Evolutionary conservation across 352 stramenopile genomes (phyloP), one percentile per base, ranked within the genome.

Genomic region (Pythium coloratum): DNA sequence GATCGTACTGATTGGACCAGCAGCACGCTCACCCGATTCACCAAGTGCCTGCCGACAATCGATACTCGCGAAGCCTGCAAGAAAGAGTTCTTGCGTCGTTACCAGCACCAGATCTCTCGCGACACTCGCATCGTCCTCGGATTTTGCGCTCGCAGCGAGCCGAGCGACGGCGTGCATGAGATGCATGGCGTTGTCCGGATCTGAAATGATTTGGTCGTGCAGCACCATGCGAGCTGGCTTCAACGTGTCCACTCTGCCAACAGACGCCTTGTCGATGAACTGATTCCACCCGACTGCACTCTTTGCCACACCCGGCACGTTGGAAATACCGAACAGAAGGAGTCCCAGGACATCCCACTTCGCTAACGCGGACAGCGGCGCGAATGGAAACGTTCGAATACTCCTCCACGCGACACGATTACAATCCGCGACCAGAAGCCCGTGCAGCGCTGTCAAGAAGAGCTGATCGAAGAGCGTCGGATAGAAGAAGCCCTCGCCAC

Each of bases 381-480:
- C 69, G 60, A 91, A 94, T n/a, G 86, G 86, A 42, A 90, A 92
- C 24, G 76, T 76, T 12, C 64, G 70, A 49, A 94, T 78, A 66
- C 80, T 87, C 59, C 85, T 79, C 86, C 86, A 94, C 14, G 84
- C 84, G 10, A 92, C 80, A n/a, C 84, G 80, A 64, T 92, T 94
- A 69, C 82, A 92, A 59, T 94, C 86, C 18, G 75, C 50, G 4
- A 86, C 75, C 62, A 94, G 71, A 9, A 94, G 47, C 10, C 84
- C 88, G 60, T 92, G 84, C 10, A 96, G 68, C 38, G 83, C 86
- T 7, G 87, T 94, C 38, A 94, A 69, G 58, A 96, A 94, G 8
- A 96, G 75, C 64, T 96, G 88, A 51, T 96, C 88, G 62, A 94
- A 94, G 14, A 92, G 62, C 18, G 86, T 92, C 33, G 86, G 86